A percentile compares a stretch with the other conserved stretches of the same genome.
Conservation (phyloP, 2,329 filamentous ascomycete species). For the Macrophomina pseudophaseolina region DNA sequence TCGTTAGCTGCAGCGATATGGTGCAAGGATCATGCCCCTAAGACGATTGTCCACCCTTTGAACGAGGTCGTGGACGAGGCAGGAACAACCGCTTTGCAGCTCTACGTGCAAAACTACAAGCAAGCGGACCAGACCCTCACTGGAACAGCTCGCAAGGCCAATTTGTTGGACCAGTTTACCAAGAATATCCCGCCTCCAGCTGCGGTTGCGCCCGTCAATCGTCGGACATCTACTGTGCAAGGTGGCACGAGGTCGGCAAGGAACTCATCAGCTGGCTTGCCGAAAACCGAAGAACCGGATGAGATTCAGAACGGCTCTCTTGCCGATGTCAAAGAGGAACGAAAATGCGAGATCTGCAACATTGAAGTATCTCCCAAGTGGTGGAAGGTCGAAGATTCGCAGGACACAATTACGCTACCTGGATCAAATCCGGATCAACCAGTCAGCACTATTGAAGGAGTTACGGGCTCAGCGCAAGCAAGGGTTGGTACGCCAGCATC, state of each 20-base stretch:
- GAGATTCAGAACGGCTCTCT: conserved; percentile 36
- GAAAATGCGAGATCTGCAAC: conserved; percentile 50
- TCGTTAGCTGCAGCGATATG: conserved; percentile 84
- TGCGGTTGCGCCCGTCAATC: conserved; percentile 35
- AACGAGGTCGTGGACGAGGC: conserved; percentile 73
- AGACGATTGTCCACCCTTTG: conserved; percentile 77
- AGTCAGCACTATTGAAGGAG: conserved; percentile 26
- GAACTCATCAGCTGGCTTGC: conserved; percentile 36
- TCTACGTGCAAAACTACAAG: conserved; percentile 89
- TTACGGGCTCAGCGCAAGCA: neutral
- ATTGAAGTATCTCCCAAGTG: conserved; percentile 73
- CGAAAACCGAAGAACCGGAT: conserved; percentile 44
- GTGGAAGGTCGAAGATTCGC: conserved; percentile 45
- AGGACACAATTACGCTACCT: conserved; percentile 31
- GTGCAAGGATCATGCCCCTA: conserved; percentile 85
- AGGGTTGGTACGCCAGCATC: neutral
- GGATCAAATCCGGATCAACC: conserved; percentile 28
- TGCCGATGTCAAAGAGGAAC: neutral
- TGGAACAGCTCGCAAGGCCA: conserved; percentile 91
- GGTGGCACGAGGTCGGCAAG: conserved; percentile 42
- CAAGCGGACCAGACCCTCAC: conserved; percentile 90
- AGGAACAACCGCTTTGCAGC: conserved; percentile 80
- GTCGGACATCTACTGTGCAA: conserved; percentile 49
- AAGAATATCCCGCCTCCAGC: conserved; percentile 59
- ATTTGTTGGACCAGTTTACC: conserved; percentile 67